A percentile compares a stretch with the other conserved stretches of the same genome.
Evolutionary conservation across 208 protist species (phyloP).

Genomic region (Tetramitus jugosus): DNA sequence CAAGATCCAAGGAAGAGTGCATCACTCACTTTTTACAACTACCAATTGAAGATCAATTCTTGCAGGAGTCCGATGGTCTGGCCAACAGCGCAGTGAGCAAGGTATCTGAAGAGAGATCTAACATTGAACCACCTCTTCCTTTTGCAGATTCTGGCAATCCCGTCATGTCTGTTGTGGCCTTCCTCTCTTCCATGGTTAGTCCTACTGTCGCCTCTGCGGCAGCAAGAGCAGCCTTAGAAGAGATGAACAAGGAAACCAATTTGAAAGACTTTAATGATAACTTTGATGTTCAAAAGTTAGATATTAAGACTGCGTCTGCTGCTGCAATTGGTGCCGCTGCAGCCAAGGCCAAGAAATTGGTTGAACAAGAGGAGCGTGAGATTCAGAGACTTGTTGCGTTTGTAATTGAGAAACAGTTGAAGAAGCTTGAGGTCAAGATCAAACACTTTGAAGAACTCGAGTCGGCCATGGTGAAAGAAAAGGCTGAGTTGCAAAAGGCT

Average conservation of each 20-base stretch:
- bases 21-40: conserved; percentile 20
- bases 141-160: conserved; percentile 21
- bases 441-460: conserved; percentile 16
- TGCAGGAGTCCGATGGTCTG: not conserved
- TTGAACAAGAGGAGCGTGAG: not conserved
- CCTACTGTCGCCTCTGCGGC: conserved; percentile 8
- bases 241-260: not conserved
- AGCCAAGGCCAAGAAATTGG: not conserved
- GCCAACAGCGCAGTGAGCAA: not conserved
- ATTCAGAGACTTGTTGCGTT: conserved; percentile 6
- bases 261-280: not conserved
- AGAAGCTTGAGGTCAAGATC: conserved; percentile 12
- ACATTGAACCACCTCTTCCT: conserved; percentile 7
- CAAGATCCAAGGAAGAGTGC: conserved; percentile 23
- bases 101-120: too few species aligned
- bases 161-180: conserved; percentile 18
- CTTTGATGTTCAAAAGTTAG: not conserved
- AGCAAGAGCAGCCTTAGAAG: not conserved
- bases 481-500: not conserved
- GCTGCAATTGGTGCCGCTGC: conserved; percentile 12
- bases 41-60: conserved; percentile 25
- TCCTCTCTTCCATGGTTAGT: not conserved
- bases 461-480: not conserved
- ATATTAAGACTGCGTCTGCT: not conserved
- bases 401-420: conserved; percentile 15